Base-by-base conservation (phyloP, 2,329 filamentous ascomycete genomes). In the Cordyceps pruinosa region DNA sequence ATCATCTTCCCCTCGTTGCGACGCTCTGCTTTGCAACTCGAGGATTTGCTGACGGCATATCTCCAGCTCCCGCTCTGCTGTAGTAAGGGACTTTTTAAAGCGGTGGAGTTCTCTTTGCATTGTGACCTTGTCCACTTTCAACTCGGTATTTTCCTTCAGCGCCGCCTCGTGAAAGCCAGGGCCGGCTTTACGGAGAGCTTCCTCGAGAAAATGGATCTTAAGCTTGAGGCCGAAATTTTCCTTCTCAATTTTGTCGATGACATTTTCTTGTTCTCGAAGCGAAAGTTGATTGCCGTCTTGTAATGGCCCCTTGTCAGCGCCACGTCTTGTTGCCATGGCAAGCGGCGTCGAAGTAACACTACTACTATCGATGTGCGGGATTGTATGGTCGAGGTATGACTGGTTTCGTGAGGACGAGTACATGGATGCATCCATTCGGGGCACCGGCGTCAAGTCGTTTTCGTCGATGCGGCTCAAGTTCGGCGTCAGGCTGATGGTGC, bases 161-260 rank as follows among this genome's bases (percentile, higher is more conserved):
- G 93, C 90, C 30, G 85, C 85, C 70, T 96, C 88, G 66, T 92
- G 95, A 75, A 92, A 94, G 56, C 92, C 90, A 8, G 90, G 91
- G 1, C 93, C 93, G 56, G 88, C 84, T 70, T 95, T 96, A 54
- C 87, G 84, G 50, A 99, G 75, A 15, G 90, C 89, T 64, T 97
- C 90, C 70, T 99, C 91, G 57, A 99, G 80, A 70, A 96, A 99
- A 71, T 97, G 91, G 54, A 97, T 96, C 72, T 96, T 97, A 64
- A 97, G 81, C 72, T 97, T 97, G 55, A 99, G 79, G 25, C 90
- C 90, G 69, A 97, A 99, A 68, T 99, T 99, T 68, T 97, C 94
- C 76, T 99, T 99, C 69, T 97, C 91, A 65, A 99, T 93, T 68
- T 89, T 89, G 74, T 97, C 90, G 64, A 99, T 93, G 63, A 94